Conservation (phyloP, 2,329 filamentous ascomycete species). For the Gaeumannomyces sp. region DNA sequence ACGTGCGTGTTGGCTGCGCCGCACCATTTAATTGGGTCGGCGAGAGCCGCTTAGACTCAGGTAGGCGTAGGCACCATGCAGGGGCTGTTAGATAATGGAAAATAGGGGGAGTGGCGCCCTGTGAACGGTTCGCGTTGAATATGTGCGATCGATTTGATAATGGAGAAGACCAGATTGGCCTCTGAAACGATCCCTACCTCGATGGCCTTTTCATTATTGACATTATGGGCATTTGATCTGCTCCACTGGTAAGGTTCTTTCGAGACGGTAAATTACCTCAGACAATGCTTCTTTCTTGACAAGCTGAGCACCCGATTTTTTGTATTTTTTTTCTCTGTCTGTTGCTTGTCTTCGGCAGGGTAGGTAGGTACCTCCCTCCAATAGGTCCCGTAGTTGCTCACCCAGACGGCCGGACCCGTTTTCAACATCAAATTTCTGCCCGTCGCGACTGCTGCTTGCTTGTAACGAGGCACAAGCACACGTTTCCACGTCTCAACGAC, state of each 20-base stretch:
- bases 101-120: background rate
- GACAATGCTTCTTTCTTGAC: background rate
- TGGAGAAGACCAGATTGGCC: background rate
- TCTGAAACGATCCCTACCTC: background rate
- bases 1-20: background rate
- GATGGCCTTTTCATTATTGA: too few relatives aligned
- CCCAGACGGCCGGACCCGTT: background rate
- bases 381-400: background rate
- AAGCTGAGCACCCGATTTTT: background rate
- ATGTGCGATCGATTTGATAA: background rate
- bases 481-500: background rate
- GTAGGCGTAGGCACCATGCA: background rate
- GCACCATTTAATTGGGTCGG: background rate
- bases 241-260: background rate
- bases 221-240: background rate
- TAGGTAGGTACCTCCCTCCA: too few relatives aligned
- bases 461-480: background rate
- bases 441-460: background rate
- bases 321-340: background rate
- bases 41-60: background rate
- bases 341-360: background rate
- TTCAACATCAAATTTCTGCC: slow-evolving; percentile 1
- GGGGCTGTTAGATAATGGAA: background rate
- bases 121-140: background rate
- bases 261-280: background rate